Percentiles rank a stretch among this genome's conserved stretches.
phyloP scores from a whole-genome alignment of 2,329 filamentous ascomycete species.

The Fusarium keratoplasticum region DNA sequence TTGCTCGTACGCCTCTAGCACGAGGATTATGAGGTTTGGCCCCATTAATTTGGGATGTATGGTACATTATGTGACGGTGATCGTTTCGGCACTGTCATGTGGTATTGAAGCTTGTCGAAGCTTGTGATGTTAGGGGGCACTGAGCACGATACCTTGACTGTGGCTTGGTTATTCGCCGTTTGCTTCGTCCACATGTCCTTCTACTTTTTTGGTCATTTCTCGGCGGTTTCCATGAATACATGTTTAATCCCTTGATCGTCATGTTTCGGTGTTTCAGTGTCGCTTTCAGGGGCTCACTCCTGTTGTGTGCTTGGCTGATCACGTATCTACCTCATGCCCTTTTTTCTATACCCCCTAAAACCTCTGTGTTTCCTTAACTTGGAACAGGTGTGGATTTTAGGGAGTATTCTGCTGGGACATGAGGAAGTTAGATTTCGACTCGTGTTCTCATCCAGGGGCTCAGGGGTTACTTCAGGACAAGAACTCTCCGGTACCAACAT shows the following conservation, averaged over 20 bases:
- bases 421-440: slow-evolving; percentile 54
- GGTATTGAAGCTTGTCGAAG: not conserved
- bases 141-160: not conserved
- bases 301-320: slow-evolving; percentile 56
- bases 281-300: slow-evolving; percentile 47
- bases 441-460: slow-evolving; percentile 54
- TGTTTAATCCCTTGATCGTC: not conserved
- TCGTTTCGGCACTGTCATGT: not conserved
- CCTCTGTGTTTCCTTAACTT: slow-evolving; percentile 50
- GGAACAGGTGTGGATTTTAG: slow-evolving; percentile 52
- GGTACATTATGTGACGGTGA: not conserved
- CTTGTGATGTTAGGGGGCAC: not conserved
- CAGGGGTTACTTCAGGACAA: not conserved
- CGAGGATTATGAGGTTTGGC: not conserved
- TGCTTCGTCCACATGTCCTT: no score
- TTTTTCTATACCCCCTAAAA: slow-evolving; percentile 4
- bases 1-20: not conserved
- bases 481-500: not conserved
- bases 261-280: not conserved
- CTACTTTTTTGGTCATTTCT: no score
- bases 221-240: no score
- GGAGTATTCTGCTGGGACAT: slow-evolving; percentile 57
- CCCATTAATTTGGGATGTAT: not conserved
- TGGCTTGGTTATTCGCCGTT: no score
- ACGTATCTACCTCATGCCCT: slow-evolving; percentile 42